Percentiles rank a stretch among this genome's conserved stretches.
phyloP scores from a whole-genome alignment of 2,329 filamentous ascomycete species.

The Pyrenochaeta sp. region DNA sequence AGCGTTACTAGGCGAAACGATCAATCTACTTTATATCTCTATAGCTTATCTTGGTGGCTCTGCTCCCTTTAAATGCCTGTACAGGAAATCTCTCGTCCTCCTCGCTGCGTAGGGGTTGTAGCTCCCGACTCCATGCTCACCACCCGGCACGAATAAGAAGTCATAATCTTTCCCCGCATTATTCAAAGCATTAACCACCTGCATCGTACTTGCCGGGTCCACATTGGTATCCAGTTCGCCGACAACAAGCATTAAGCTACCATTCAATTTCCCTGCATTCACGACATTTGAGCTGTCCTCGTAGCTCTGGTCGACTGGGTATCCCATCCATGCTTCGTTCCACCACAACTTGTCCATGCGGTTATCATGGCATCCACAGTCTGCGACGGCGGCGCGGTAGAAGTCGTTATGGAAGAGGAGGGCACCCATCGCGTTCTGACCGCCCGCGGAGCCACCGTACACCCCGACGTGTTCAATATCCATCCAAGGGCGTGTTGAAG shows the following conservation, averaged over 20 bases:
- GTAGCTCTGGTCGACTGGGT: constrained; percentile 23
- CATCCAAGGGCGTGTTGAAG: constrained; percentile 34
- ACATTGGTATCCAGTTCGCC: constrained; percentile 48
- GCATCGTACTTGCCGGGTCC: constrained; percentile 38
- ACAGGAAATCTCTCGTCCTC: no score
- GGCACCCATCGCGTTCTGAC: constrained; percentile 21
- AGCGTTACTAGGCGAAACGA: no score
- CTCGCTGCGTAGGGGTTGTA: no score
- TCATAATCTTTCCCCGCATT: constrained; percentile 31
- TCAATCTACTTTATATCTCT: no score
- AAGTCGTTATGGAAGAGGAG: constrained; percentile 39
- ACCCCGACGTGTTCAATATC: constrained; percentile 25
- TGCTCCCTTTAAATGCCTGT: no score
- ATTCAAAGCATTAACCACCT: constrained; percentile 34
- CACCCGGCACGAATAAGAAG: constrained; percentile 30
- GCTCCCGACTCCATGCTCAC: constrained; percentile 22
- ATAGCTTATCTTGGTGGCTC: no score
- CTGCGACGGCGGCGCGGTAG: constrained; percentile 35
- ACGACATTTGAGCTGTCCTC: constrained; percentile 35
- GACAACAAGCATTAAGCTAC: constrained; percentile 28
- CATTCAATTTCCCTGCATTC: constrained; percentile 26
- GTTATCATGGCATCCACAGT: constrained; percentile 40
- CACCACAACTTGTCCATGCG: constrained; percentile 42
- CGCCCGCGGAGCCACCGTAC: constrained; percentile 20
- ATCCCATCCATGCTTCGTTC: constrained; percentile 43